phyloP scores from a whole-genome alignment of 2,329 filamentous ascomycete species.

The Raffaelea ambrosiae region DNA sequence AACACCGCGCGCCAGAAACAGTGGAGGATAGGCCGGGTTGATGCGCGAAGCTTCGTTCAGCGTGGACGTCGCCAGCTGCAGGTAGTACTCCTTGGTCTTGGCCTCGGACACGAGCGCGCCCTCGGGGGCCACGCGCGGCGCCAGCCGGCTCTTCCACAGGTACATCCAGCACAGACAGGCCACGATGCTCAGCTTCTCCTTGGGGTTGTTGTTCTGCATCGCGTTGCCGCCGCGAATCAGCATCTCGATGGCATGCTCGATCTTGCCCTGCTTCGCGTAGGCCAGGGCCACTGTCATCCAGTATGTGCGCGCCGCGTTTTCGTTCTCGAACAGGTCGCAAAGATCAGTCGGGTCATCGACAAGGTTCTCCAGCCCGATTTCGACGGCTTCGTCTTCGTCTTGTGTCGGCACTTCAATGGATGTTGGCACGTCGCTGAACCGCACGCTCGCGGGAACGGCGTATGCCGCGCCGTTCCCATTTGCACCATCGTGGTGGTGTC shows the following conservation, averaged over 20 bases:
- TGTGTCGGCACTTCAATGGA: conserved; percentile 60
- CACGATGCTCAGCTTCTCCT: conserved; percentile 79
- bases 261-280: conserved; percentile 91
- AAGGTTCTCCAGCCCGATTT: conserved; percentile 85
- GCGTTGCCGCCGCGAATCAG: conserved; percentile 66
- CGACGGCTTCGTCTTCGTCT: conserved; percentile 68
- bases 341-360: conserved; percentile 92
- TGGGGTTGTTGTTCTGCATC: conserved; percentile 59
- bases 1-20: conserved; percentile 86
- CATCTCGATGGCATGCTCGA: conserved; percentile 73
- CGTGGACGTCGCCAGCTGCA: conserved; percentile 81
- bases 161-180: conserved; percentile 87
- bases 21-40: conserved; percentile 83
- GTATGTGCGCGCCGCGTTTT: conserved; percentile 80
- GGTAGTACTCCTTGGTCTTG: conserved; percentile 88
- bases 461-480: conserved; percentile 26
- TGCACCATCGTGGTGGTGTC: conserved; percentile 32
- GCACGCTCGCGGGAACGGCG: conserved; percentile 36
- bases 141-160: conserved; percentile 79
- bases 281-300: conserved; percentile 98
- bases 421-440: conserved; percentile 56
- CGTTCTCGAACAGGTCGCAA: conserved; percentile 90
- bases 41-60: conserved; percentile 94
- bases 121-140: conserved; percentile 54
- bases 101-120: conserved; percentile 58